phyloP scores from a whole-genome alignment of 2,329 filamentous ascomycete species.

The Hypoxylon sp. region DNA sequence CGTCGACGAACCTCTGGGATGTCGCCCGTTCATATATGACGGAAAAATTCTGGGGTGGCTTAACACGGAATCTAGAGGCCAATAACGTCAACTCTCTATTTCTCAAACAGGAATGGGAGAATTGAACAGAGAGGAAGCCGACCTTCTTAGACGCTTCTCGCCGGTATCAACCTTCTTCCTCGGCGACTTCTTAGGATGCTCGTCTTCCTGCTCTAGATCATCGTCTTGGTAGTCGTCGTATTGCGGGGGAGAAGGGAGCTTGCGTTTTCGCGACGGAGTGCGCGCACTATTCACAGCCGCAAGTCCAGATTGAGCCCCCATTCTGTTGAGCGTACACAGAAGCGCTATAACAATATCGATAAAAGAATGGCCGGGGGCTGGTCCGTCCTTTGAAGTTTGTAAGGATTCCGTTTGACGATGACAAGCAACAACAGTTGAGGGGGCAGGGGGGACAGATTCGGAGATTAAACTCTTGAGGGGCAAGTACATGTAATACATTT shows the following conservation, averaged over 20 bases:
- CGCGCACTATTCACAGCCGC: not conserved
- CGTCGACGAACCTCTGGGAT: conserved; percentile 53
- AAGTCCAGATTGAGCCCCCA: conserved; percentile 12
- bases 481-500: conserved; percentile 2
- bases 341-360: not conserved
- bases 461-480: too few species aligned
- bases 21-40: conserved; percentile 57
- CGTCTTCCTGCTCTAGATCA: conserved; percentile 1
- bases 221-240: conserved; percentile 4
- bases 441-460: too few species aligned
- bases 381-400: not conserved
- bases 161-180: conserved; percentile 5
- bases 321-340: not conserved
- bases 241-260: not conserved
- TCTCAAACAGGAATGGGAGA: not conserved
- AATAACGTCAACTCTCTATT: conserved; percentile 4
- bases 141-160: conserved; percentile 37
- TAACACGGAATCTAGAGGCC: conserved; percentile 49
- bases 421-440: not conserved
- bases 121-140: not conserved
- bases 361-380: not conserved
- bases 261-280: conserved; percentile 30
- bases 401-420: not conserved
- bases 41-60: conserved; percentile 54
- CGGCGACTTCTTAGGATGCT: conserved; percentile 15